A percentile compares a stretch with the other conserved stretches of the same genome.
phyloP scores from a whole-genome alignment of 2,329 filamentous ascomycete genomes.

The Chrysoporthe cubensis region DNA sequence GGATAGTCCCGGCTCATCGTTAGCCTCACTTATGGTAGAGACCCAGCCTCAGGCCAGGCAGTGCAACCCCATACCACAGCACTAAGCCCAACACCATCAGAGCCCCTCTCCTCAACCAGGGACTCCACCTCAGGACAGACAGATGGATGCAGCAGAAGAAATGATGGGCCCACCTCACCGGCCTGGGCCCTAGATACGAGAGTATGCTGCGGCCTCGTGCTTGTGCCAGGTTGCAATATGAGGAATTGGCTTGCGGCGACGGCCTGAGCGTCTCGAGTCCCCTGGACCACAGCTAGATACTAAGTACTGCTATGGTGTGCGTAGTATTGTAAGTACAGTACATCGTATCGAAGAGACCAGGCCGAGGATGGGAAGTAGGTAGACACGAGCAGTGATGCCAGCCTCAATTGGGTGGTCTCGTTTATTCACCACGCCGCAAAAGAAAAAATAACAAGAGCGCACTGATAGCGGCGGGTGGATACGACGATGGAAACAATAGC shows the following conservation, averaged over 20 bases:
- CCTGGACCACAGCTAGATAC: background rate
- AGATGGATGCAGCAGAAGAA: background rate
- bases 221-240: background rate
- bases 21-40: background rate
- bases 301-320: too few relatives aligned
- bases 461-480: background rate
- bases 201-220: background rate
- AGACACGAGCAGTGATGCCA: background rate
- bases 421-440: background rate
- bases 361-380: background rate
- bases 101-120: background rate
- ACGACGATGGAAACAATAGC: background rate
- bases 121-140: background rate
- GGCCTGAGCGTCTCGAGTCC: background rate
- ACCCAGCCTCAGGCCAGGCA: background rate
- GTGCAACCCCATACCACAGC: background rate
- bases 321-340: too few relatives aligned
- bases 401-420: background rate
- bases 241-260: background rate
- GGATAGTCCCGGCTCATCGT: constrained; percentile 18
- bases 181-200: background rate
- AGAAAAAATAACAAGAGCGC: background rate
- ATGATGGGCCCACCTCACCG: background rate
- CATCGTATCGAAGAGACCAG: background rate
- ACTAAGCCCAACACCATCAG: background rate